Conservation (phyloP, 495 filamentous ascomycete species). For the Glonium stellatum region DNA sequence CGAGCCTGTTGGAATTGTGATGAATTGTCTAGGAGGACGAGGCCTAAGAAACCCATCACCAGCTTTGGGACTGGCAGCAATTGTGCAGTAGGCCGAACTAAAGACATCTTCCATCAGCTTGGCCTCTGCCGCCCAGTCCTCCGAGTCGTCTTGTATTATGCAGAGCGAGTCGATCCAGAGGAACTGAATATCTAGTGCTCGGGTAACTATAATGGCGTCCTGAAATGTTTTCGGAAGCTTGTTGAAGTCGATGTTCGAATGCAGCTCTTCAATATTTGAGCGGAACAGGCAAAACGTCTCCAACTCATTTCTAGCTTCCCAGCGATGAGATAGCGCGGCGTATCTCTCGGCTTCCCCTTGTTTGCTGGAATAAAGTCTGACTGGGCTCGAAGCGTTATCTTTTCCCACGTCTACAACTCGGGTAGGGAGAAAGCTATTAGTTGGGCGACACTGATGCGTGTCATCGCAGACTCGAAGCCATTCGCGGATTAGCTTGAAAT, state of each 20-base stretch:
- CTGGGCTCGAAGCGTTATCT: not conserved
- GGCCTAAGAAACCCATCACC: constrained; percentile 30
- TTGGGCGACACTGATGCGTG: not conserved
- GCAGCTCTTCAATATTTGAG: not conserved
- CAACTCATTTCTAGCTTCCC: not conserved
- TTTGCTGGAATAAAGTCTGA: not conserved
- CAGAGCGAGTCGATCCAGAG: constrained; percentile 39
- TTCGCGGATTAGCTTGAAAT: not conserved
- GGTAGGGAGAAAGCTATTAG: constrained; percentile 15
- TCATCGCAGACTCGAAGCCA: not conserved
- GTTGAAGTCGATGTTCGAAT: not conserved
- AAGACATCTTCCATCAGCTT: constrained; percentile 36
- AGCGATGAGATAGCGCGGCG: constrained; percentile 8
- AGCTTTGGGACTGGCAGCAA: constrained; percentile 35
- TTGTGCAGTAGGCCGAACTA: constrained; percentile 31
- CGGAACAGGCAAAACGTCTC: not conserved
- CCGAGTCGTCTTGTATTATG: constrained; percentile 36
- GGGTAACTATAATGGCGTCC: constrained; percentile 7
- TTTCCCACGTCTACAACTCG: constrained; percentile 31
- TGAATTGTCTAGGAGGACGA: not conserved
- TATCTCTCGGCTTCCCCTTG: not conserved
- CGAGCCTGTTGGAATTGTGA: too few relatives aligned
- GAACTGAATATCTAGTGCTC: not conserved
- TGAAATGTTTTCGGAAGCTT: constrained; percentile 9
- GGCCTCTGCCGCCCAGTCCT: constrained; percentile 36